Evolutionary conservation across 805 yeast species (phyloP), one percentile per base, ranked within the genome.

Genomic region (Hyphopichia homilentoma): DNA sequence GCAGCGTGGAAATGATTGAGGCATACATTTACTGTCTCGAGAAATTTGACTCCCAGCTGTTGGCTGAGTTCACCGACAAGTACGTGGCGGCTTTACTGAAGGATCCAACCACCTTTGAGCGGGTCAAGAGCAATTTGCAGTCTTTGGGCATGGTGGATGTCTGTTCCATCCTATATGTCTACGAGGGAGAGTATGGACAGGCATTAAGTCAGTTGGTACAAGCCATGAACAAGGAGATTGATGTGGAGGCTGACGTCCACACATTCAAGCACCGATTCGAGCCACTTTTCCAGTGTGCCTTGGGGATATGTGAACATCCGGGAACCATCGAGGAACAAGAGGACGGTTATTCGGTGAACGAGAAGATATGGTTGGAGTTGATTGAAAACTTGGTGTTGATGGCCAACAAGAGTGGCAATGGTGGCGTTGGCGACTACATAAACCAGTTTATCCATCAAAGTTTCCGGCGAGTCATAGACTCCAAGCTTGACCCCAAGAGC

Each of bases 281-380:
- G 62, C 50, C 50, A 4, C 61, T 48, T 27, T 40, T 67, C 18
- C 47, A 48, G 16, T 42, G 52, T 27, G 73, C 61, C 3, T 58
- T 57, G 50, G 46, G 38, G 21, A 47, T 52, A 4, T 60, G 61
- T 31, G 62, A 48, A 41, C 45, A 16, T 3, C 45, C 48, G 6
- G 46, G 36, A 1, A 38, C 46, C 16, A 36, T 23, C 8, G 30
- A 25, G 15, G 26, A 25, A 12, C 14, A 16, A 21, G 36, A 34
- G 19, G 39, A 35, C 2, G 44, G 40, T 2, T 32, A 51, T 16
- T 35, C 35, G 16, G 30, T 40, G 13, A 50, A 51, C 27, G 65
- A 57, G 33, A 36, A 38, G 7, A 28, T 54, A 36, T 64, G 69
- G 70, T 36, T 50, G 17, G 34, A 39, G 2, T 38, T 63, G 12